Conservation (phyloP, 2,329 filamentous ascomycete genomes). For the Talaromyces sp. region DNA sequence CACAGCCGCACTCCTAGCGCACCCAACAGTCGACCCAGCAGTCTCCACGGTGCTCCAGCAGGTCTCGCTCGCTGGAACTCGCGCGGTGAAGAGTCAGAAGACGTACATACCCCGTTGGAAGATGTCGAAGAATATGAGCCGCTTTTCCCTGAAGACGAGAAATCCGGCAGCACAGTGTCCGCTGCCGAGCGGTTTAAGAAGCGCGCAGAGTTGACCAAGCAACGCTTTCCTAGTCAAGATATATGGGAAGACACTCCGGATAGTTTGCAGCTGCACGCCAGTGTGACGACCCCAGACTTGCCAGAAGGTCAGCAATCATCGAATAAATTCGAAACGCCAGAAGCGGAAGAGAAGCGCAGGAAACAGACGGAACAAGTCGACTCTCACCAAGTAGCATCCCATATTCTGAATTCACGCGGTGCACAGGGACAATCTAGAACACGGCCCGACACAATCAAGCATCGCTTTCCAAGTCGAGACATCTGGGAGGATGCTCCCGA, state of each 20-base stretch:
- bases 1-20: conserved; percentile 50
- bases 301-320: conserved; percentile 39
- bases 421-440: conserved; percentile 18
- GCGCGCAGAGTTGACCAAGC: conserved; percentile 48
- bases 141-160: conserved; percentile 76
- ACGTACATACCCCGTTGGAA: conserved; percentile 64
- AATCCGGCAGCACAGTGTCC: conserved; percentile 50
- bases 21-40: conserved; percentile 58
- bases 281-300: conserved; percentile 75
- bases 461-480: conserved; percentile 84
- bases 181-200: conserved; percentile 52
- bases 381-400: conserved; percentile 28
- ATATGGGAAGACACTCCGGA: conserved; percentile 95
- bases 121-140: conserved; percentile 94
- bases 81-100: conserved; percentile 47
- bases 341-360: conserved; percentile 44
- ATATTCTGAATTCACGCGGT: conserved; percentile 27
- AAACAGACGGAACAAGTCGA: conserved; percentile 35
- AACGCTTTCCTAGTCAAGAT: conserved; percentile 88
- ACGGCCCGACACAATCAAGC: conserved; percentile 51
- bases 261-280: conserved; percentile 70
- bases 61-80: conserved; percentile 51
- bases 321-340: conserved; percentile 37
- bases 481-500: conserved; percentile 94
- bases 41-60: conserved; percentile 54